These are phyloP conservation scores for Citrus reticulata DNA, from an alignment of 345 rosid species.

Conservation along the genomic window DNA sequence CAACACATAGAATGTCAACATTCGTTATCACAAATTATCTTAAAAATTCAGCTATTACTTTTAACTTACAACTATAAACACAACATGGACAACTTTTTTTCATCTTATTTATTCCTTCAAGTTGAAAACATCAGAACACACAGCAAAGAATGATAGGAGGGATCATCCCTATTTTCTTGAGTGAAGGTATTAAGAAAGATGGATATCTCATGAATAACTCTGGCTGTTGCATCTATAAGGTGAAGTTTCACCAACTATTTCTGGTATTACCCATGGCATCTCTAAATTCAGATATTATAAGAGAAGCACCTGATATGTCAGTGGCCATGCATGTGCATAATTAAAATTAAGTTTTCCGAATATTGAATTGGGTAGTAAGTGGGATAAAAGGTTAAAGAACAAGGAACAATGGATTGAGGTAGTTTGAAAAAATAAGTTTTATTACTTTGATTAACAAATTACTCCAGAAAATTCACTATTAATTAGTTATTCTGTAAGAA, in stretches of 20 bases:
- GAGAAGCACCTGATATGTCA: not conserved
- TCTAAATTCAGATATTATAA: not conserved
- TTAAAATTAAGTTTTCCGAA: not conserved
- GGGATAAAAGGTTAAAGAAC: not conserved
- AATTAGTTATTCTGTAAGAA: not conserved
- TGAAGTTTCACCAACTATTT: not conserved
- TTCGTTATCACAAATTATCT: not conserved
- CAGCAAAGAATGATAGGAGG: not conserved
- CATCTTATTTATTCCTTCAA: not conserved
- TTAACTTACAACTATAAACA: not conserved
- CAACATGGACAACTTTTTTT: not conserved
- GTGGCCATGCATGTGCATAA: not conserved
- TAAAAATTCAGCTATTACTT: not conserved
- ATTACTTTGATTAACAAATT: too few relatives aligned
- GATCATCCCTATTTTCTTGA: not conserved
- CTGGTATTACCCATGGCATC: not conserved
- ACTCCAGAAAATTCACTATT: not conserved
- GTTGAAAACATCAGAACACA: not conserved
- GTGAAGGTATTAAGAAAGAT: not conserved
- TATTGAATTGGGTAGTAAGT: not conserved
- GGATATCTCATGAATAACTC: not conserved
- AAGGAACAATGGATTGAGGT: not conserved
- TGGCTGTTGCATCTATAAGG: not conserved
- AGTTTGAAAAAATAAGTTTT: not conserved
- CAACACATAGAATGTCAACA: slow-evolving; percentile 7